A percentile compares a stretch with the other conserved stretches of the same genome.
These are phyloP conservation scores for Diplodia seriata DNA, from an alignment of 2,329 filamentous ascomycete species.

Conservation along the genomic window DNA sequence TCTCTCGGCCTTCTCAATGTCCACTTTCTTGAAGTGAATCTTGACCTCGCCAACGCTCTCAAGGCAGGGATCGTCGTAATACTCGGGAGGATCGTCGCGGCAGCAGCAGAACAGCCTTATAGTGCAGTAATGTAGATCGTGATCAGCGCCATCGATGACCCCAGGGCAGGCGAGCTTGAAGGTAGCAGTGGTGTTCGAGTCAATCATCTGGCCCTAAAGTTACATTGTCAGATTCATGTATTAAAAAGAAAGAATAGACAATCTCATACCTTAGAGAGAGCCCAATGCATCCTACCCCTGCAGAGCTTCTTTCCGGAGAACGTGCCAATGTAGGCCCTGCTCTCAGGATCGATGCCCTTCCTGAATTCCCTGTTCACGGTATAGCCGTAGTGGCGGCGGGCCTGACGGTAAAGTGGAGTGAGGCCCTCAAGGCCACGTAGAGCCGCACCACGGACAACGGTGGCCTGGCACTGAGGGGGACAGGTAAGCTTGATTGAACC, in stretches of 20 bases:
- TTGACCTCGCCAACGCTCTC: neutral
- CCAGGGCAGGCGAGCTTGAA: too few species aligned
- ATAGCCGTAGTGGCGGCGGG: conserved; percentile 20
- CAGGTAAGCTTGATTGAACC: conserved; percentile 19
- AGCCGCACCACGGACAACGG: conserved; percentile 12
- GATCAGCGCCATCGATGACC: too few species aligned
- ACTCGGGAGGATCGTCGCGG: neutral
- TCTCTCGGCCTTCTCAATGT: neutral
- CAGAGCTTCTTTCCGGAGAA: too few species aligned
- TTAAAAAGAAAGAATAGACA: too few species aligned
- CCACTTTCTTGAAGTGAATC: neutral
- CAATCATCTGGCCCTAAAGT: too few species aligned
- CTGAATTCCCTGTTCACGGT: neutral
- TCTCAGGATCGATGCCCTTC: neutral
- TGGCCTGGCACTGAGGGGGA: conserved; percentile 19
- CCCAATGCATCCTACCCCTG: too few species aligned
- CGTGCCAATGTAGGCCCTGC: too few species aligned
- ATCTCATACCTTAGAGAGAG: too few species aligned
- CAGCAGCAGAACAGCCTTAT: too few species aligned
- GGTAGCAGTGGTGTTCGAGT: too few species aligned
- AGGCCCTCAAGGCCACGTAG: conserved; percentile 14
- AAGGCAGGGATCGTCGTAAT: fast-evolving
- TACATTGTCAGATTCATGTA: too few species aligned
- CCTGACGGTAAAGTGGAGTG: neutral
- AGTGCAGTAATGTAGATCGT: too few species aligned